Evolutionary conservation across 345 rosid species (phyloP).

Genomic region (Gossypium arboreum): DNA sequence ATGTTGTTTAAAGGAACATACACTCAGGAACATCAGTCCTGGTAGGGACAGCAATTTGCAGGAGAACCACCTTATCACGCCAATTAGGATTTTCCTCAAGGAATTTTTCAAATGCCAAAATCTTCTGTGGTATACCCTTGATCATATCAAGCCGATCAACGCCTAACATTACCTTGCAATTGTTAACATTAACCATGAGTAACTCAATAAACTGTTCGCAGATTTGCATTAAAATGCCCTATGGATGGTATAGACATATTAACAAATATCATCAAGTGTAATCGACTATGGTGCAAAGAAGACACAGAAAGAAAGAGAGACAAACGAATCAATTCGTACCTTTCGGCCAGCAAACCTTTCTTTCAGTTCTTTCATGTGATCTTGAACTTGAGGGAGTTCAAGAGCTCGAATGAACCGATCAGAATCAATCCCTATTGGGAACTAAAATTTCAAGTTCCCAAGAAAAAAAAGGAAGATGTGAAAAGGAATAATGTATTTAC

Average conservation of each 20-base stretch:
- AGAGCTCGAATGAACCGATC: conserved; percentile 55
- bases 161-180: conserved; percentile 55
- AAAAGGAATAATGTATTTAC: conserved; percentile 22
- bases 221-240: conserved; percentile 14
- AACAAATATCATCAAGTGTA: neutral
- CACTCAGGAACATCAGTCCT: conserved; percentile 36
- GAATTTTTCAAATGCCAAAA: conserved; percentile 59
- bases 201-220: conserved; percentile 7
- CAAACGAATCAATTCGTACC: conserved; percentile 30
- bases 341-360: conserved; percentile 56
- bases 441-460: conserved; percentile 42
- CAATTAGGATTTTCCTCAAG: conserved; percentile 59
- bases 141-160: conserved; percentile 70
- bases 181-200: conserved; percentile 13
- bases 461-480: conserved; percentile 18
- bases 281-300: neutral
- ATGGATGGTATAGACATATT: neutral
- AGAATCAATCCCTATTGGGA: conserved; percentile 64
- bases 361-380: conserved; percentile 46
- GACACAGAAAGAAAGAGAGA: neutral
- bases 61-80: conserved; percentile 58
- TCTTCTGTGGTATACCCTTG: conserved; percentile 62
- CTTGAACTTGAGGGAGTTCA: conserved; percentile 54
- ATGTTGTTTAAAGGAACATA: conserved; percentile 19
- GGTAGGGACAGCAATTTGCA: conserved; percentile 64